Percentiles rank a stretch among this genome's conserved stretches.
phyloP scores from a whole-genome alignment of 371 early-diverging fungal species.

The Mortierella polycephala region DNA sequence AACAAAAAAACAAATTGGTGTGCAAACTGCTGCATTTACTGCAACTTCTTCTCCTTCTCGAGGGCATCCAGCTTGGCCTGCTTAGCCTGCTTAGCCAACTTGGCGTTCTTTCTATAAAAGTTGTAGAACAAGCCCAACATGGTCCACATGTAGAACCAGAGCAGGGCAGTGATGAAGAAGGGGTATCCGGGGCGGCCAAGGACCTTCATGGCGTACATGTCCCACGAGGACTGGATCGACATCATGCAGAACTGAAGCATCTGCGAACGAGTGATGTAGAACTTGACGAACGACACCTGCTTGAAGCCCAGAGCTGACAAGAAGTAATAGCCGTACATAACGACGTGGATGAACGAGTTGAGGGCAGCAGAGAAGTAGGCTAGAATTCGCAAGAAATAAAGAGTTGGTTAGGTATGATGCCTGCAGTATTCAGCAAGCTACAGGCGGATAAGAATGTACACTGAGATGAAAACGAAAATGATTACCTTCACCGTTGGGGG shows the following conservation, averaged over 20 bases:
- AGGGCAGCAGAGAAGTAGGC: constrained; percentile 69
- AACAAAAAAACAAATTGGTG: too few relatives aligned
- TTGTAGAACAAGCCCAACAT: constrained; percentile 73
- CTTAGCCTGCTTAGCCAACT: constrained; percentile 48
- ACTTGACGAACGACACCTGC: constrained; percentile 64
- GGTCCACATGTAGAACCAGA: constrained; percentile 72
- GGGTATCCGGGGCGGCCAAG: constrained; percentile 60
- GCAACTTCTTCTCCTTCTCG: constrained; percentile 51
- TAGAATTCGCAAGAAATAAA: constrained; percentile 2
- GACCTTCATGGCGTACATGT: constrained; percentile 52
- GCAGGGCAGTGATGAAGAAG: constrained; percentile 57
- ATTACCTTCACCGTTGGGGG: constrained; percentile 69
- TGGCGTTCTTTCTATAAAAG: constrained; percentile 61
- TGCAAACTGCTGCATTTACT: constrained; percentile 12
- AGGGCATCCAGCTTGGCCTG: constrained; percentile 31
- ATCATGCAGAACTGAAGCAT: constrained; percentile 72
- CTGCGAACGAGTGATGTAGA: constrained; percentile 68
- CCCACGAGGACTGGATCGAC: constrained; percentile 65
- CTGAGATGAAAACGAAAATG: background rate
- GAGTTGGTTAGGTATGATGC: background rate
- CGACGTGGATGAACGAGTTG: constrained; percentile 72
- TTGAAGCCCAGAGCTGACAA: constrained; percentile 57
- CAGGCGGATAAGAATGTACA: background rate
- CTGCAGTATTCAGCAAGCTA: background rate
- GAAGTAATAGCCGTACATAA: constrained; percentile 76